Conservation (phyloP, 106 monocot genomes). For the Amphibolis antarctica region DNA sequence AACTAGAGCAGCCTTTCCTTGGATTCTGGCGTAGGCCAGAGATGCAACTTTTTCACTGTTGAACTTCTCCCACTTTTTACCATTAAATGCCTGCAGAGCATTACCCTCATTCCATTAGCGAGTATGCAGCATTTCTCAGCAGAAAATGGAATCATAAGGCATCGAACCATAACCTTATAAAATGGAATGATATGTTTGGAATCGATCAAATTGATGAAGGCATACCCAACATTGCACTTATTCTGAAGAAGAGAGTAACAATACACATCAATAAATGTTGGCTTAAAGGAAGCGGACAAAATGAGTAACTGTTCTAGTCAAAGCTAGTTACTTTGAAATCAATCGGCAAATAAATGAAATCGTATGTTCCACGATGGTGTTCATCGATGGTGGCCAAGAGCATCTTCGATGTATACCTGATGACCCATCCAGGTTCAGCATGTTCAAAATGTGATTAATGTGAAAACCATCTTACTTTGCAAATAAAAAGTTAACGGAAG, state of each 20-base stretch:
- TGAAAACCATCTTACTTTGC: background rate
- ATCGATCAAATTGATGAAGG: constrained; percentile 40
- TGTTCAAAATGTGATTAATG: background rate
- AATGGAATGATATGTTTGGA: constrained; percentile 33
- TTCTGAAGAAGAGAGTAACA: constrained; percentile 18
- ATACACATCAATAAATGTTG: background rate
- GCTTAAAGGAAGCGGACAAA: background rate
- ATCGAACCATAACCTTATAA: constrained; percentile 19
- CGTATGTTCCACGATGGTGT: constrained; percentile 80
- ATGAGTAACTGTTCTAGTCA: background rate
- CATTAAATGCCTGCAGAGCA: constrained; percentile 47
- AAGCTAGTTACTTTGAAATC: constrained; percentile 82
- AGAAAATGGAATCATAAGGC: background rate
- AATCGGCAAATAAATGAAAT: constrained; percentile 95
- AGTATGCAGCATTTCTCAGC: background rate
- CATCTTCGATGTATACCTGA: constrained; percentile 95
- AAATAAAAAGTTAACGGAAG: background rate
- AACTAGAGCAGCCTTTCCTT: constrained; percentile 53
- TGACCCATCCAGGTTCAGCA: background rate
- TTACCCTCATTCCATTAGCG: background rate
- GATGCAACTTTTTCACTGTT: constrained; percentile 81
- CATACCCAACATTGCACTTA: constrained; percentile 48
- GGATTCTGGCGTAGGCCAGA: constrained; percentile 63
- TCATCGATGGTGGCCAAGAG: constrained; percentile 95
- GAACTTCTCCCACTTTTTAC: constrained; percentile 79